Percentiles rank a stretch among this genome's conserved stretches.
phyloP scores from a whole-genome alignment of 1,139 yeast species.

The Taphrina deformans region DNA sequence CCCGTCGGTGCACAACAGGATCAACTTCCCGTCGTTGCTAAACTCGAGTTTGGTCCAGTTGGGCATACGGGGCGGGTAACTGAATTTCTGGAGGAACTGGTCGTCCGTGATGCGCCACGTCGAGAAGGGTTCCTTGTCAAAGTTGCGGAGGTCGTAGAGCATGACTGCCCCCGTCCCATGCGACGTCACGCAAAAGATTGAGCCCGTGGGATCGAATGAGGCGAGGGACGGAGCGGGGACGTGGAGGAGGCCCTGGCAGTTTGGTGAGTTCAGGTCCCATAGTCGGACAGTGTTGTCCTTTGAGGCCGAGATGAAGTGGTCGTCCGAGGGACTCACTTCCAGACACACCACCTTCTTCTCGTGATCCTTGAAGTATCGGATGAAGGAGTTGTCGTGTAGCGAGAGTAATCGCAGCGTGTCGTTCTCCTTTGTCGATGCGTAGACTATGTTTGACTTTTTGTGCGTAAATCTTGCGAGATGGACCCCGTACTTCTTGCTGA shows the following conservation, averaged over 20 bases:
- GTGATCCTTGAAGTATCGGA: conserved; percentile 87
- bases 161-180: conserved; percentile 53
- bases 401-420: conserved; percentile 66
- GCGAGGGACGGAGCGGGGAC: conserved; percentile 59
- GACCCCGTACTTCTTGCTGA: conserved; percentile 89
- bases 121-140: conserved; percentile 59
- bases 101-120: conserved; percentile 42
- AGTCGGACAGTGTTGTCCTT: conserved; percentile 75
- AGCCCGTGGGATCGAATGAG: conserved; percentile 80
- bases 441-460: conserved; percentile 67
- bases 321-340: conserved; percentile 73
- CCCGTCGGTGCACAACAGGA: conserved; percentile 65
- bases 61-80: conserved; percentile 39
- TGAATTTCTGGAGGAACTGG: conserved; percentile 42
- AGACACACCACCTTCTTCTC: conserved; percentile 68
- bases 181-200: conserved; percentile 72
- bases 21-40: conserved; percentile 72
- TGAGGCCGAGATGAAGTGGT: conserved; percentile 67
- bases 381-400: conserved; percentile 71
- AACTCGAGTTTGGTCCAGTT: conserved; percentile 72
- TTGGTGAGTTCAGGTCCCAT: conserved; percentile 73
- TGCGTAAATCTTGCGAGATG: conserved; percentile 85
- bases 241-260: conserved; percentile 58
- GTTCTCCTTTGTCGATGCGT: conserved; percentile 80
- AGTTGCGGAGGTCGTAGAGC: conserved; percentile 61